These are phyloP conservation scores for Mycena epipterygia DNA, from an alignment of 768 basidiomycete species.

Conservation along the genomic window DNA sequence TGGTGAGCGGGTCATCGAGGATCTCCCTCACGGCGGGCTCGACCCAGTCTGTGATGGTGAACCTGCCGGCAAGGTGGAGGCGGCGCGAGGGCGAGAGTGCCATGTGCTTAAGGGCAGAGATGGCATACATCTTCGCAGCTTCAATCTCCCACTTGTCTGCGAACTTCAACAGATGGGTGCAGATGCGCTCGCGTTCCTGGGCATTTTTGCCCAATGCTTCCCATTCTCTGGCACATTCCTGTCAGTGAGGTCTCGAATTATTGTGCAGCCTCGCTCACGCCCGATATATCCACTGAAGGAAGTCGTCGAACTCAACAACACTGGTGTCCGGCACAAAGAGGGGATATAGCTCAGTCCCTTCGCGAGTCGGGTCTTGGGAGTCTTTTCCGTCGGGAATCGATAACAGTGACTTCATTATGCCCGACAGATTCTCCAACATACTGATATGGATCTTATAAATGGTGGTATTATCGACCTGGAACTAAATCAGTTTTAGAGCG, in stretches of 20 bases:
- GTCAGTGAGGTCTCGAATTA: background rate
- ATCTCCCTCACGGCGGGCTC: background rate
- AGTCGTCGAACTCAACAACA: background rate
- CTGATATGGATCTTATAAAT: background rate
- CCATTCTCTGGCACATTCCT: background rate
- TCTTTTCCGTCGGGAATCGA: background rate
- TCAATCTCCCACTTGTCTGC: background rate
- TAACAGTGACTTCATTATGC: background rate
- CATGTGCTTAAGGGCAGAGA: background rate
- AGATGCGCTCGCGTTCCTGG: background rate
- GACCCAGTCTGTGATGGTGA: background rate
- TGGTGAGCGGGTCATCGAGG: background rate
- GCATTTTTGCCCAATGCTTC: no score
- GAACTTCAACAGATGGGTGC: background rate
- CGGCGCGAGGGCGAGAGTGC: background rate
- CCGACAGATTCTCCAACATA: background rate
- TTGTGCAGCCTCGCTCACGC: background rate
- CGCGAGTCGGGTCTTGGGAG: background rate
- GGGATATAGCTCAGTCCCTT: background rate
- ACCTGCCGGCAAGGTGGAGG: background rate
- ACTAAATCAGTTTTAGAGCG: no score
- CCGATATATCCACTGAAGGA: background rate
- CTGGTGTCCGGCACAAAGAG: background rate
- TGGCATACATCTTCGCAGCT: background rate
- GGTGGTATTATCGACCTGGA: no score